Evolutionary conservation across 73 alveolate genomes (phyloP).

Genomic region (Durusdinium trenchii): DNA sequence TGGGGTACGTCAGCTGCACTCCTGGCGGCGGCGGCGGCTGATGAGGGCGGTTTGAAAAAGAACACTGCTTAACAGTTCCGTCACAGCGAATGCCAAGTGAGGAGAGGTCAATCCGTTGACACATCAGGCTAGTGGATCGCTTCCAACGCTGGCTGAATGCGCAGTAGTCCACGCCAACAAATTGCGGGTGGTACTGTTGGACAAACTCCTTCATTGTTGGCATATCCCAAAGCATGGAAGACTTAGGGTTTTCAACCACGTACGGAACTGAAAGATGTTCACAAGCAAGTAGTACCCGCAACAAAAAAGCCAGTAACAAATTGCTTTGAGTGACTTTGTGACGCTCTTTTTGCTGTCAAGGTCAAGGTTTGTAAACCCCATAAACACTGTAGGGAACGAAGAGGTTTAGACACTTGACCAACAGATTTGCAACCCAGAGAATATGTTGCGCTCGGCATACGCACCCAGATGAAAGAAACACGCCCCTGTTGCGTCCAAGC

Average conservation of each 20-base stretch:
- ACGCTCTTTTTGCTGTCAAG: neutral
- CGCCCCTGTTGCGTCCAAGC: neutral
- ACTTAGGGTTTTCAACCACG: neutral
- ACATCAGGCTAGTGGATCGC: neutral
- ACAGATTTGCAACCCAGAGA: neutral
- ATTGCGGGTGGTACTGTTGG: no score
- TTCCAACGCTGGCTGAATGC: slow-evolving; percentile 17
- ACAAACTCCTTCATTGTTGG: neutral
- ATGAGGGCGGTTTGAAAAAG: neutral
- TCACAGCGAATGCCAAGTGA: neutral
- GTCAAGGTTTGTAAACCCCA: neutral
- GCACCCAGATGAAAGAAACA: neutral
- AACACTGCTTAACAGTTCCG: neutral
- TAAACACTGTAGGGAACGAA: neutral
- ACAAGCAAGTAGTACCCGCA: neutral
- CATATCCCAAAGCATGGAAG: neutral
- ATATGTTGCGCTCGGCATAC: slow-evolving; percentile 26
- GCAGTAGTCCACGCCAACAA: neutral
- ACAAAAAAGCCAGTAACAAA: neutral
- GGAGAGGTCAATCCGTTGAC: neutral
- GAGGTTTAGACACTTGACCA: neutral
- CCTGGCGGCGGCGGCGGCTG: no score
- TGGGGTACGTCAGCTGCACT: no score
- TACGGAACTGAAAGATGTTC: neutral
- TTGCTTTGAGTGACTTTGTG: neutral